Evolutionary conservation across 2,329 filamentous ascomycete genomes (phyloP), one percentile per base, ranked within the genome.

Genomic region (Microcyclospora tardicrescens): DNA sequence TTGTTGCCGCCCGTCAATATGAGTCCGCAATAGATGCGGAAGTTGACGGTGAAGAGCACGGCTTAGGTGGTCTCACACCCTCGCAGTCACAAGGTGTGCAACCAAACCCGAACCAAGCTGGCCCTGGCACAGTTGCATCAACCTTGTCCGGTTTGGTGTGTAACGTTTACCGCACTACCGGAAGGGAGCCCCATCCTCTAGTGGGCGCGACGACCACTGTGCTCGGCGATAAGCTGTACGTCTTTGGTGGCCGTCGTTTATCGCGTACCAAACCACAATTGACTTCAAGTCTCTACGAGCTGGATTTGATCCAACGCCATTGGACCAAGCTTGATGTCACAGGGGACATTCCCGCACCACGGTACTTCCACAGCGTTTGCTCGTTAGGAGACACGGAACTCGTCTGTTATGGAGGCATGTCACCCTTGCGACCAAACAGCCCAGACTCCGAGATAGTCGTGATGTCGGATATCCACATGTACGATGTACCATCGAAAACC

Each of bases 381-480:
- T 75, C 84, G 1, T 66, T 98, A 2, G 91, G 91, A 15, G 91
- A 96, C 57, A 89, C 85, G 2, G 98, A 96, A 61, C 71, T 98
- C 59, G 89, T 98, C 3, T 96, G 89, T 62, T 98, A 96, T 61
- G 91, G 91, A 41, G 91, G 91, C 50, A 98, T 98, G 91, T 95
- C 89, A 9, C 87, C 89, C 1, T 47, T 42, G 9, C 53, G 54
- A 34, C 47, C 52, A 2, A 15, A 32, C 12, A 15, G 30, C 30
- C 19, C 19, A 24, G 12, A 32, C 12, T 32, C 30, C 10, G 57
- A 61, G 33, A 84, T 96, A 4, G 81, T 86, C 2, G 91, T 96
- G 40, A 95, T 98, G 87, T 95, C 89, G 6, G 91, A 98, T 62
- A 85, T 96, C 39, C 84, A 96, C 61, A 84, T 98, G 27, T 96